Conservation (phyloP, 345 rosid species). For the Populus nigra region DNA sequence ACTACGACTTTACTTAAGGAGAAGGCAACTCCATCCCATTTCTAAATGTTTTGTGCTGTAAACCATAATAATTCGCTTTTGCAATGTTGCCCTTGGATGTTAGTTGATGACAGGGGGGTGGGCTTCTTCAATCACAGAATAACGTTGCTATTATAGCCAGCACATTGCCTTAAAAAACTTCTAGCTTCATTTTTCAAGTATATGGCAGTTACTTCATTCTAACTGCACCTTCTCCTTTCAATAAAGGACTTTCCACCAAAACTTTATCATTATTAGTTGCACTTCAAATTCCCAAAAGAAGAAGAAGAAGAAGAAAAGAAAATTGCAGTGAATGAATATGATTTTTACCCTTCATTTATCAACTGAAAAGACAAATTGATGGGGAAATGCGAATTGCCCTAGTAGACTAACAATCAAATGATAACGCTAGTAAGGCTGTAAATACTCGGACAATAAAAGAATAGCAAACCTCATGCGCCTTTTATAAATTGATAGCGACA, state of each 20-base stretch:
- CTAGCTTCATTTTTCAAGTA: neutral
- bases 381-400: neutral
- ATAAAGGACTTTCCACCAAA: neutral
- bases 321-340: neutral
- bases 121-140: neutral
- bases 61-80: neutral
- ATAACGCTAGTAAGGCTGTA: neutral
- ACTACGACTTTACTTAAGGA: neutral
- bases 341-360: neutral
- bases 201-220: neutral
- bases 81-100: conserved; percentile 2
- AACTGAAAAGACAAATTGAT: neutral
- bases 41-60: neutral
- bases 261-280: neutral
- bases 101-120: neutral
- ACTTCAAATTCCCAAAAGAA: neutral
- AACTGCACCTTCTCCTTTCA: neutral
- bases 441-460: neutral
- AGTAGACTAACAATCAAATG: neutral
- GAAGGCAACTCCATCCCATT: neutral
- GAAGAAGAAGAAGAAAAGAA: neutral
- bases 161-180: neutral
- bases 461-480: neutral
- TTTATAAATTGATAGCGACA: neutral
- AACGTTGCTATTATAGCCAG: neutral